These are phyloP conservation scores for Sporothrix humicola DNA, from an alignment of 2,329 filamentous ascomycete genomes.

Conservation along the genomic window DNA sequence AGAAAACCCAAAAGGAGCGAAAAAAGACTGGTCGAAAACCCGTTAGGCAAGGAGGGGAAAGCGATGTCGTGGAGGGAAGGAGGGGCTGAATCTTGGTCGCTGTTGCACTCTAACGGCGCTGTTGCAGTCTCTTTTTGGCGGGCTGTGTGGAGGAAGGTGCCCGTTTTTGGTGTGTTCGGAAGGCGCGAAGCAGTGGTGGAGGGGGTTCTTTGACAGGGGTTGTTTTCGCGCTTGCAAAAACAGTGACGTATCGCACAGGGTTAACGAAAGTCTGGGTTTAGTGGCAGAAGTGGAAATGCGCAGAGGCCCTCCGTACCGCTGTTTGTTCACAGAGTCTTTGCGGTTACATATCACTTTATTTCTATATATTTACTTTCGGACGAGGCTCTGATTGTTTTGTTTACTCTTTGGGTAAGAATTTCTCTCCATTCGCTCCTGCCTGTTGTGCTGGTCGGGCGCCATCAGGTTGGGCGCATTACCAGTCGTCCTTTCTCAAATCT, in stretches of 20 bases:
- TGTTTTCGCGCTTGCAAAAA: slow-evolving; percentile 21
- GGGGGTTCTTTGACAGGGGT: slow-evolving; percentile 21
- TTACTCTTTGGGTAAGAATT: background rate
- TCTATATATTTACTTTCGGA: background rate
- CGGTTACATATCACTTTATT: background rate
- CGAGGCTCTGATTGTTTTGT: background rate
- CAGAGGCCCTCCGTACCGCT: background rate
- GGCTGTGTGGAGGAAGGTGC: slow-evolving; percentile 22
- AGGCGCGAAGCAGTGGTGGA: slow-evolving; percentile 29
- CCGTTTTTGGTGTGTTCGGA: slow-evolving; percentile 22
- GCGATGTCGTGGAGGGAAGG: background rate
- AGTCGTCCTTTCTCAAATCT: slow-evolving; percentile 18
- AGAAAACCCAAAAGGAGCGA: slow-evolving; percentile 1
- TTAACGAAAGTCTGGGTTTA: background rate
- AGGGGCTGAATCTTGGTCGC: background rate
- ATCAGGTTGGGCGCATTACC: slow-evolving; percentile 10
- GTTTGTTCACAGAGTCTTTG: background rate
- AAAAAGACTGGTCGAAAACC: slow-evolving; percentile 23
- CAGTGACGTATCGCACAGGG: slow-evolving; percentile 33
- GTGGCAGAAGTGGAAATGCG: slow-evolving; percentile 8
- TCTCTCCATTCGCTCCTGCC: background rate
- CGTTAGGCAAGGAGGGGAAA: slow-evolving; percentile 20
- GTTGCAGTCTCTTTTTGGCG: slow-evolving; percentile 10
- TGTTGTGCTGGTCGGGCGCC: slow-evolving; percentile 20
- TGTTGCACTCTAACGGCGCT: slow-evolving; percentile 2